These are phyloP conservation scores for Otatea glauca DNA, from an alignment of 176 grass and related monocot genomes.

Conservation along the genomic window DNA sequence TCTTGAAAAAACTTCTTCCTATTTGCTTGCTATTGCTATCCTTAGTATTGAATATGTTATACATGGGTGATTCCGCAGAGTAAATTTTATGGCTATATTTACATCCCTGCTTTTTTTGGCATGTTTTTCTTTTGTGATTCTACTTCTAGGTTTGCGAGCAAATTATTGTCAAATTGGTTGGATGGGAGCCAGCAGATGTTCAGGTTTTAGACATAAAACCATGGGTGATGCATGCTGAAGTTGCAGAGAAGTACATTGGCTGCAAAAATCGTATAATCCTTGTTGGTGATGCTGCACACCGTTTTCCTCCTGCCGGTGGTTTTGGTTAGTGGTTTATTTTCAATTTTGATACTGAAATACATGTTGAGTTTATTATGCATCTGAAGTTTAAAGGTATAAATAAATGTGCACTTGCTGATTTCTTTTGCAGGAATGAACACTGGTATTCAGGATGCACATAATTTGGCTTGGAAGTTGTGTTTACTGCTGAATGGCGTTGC, in stretches of 20 bases:
- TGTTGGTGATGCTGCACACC: conserved; percentile 89
- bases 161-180: conserved; percentile 91
- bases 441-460: conserved; percentile 92
- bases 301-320: conserved; percentile 92
- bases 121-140: conserved; percentile 11
- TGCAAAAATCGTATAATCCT: conserved; percentile 70
- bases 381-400: background rate
- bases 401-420: conserved; percentile 14
- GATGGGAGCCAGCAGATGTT: conserved; percentile 70
- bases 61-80: background rate
- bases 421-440: conserved; percentile 95
- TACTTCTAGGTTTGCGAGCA: conserved; percentile 81
- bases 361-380: conserved; percentile 18
- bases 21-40: conserved; percentile 11
- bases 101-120: background rate
- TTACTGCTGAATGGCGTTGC: conserved; percentile 61
- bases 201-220: conserved; percentile 89
- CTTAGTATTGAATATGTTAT: conserved; percentile 8
- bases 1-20: background rate
- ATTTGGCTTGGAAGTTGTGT: conserved; percentile 90
- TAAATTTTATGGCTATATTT: conserved; percentile 38
- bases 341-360: conserved; percentile 11
- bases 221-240: conserved; percentile 98
- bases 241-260: conserved; percentile 83
- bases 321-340: conserved; percentile 67